A percentile compares a stretch with the other conserved stretches of the same genome.
Conservation (phyloP, 352 stramenopile genomes). For the Globisporangium nodosum region DNA sequence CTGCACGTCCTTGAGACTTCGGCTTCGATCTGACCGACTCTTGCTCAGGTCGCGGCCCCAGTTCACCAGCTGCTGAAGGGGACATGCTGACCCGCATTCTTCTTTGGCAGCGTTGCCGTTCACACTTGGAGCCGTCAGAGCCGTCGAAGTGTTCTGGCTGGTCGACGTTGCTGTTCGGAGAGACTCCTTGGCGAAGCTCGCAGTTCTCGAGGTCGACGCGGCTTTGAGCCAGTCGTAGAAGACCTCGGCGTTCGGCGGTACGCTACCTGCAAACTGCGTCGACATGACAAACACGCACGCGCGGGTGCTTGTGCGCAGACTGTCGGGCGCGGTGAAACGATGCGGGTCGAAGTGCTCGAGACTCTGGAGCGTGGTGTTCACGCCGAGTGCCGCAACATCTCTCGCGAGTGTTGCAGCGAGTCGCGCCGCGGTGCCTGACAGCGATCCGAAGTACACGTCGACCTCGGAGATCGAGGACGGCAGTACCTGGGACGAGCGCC, state of each 20-base stretch:
- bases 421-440: constrained; percentile 92
- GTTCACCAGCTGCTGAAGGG: constrained; percentile 4
- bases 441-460: constrained; percentile 92
- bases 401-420: constrained; percentile 82
- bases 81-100: not conserved
- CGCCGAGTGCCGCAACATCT: constrained; percentile 55
- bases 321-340: constrained; percentile 22
- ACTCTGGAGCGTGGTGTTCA: constrained; percentile 64
- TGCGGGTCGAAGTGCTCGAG: constrained; percentile 79
- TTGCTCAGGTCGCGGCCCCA: constrained; percentile 6
- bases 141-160: not conserved
- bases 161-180: not conserved
- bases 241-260: constrained; percentile 88
- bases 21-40: not conserved
- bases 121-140: not conserved
- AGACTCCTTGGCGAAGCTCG: not conserved
- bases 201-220: not conserved
- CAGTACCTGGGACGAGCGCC: constrained; percentile 11
- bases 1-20: constrained; percentile 40
- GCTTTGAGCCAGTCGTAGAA: constrained; percentile 86
- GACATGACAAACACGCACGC: constrained; percentile 90
- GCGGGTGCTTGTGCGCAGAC: constrained; percentile 9
- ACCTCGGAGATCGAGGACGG: constrained; percentile 36
- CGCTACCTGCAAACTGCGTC: constrained; percentile 93
- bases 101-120: not conserved